Conservation (phyloP, 1,284 basidiomycete species). For the Tremellales sp. region DNA sequence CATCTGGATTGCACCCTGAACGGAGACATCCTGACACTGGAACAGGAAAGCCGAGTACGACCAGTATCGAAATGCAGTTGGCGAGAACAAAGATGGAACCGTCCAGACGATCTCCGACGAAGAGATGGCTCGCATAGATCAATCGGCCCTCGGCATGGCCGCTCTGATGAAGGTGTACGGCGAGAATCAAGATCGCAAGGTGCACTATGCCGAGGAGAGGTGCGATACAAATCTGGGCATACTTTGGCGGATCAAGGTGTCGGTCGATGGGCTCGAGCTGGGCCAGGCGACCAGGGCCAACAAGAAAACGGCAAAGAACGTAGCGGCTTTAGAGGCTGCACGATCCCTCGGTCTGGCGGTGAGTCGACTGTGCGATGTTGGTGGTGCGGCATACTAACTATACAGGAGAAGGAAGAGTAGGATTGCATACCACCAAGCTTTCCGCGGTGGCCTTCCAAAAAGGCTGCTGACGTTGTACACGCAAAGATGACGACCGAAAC, state of each 20-base stretch:
- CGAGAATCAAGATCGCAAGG: slow-evolving; percentile 9
- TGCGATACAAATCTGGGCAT: slow-evolving; percentile 29
- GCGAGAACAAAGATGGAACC: slow-evolving; percentile 19
- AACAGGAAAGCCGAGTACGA: slow-evolving; percentile 19
- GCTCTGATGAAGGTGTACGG: slow-evolving; percentile 25
- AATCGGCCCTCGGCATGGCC: slow-evolving; percentile 25
- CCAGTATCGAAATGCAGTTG: slow-evolving; percentile 26
- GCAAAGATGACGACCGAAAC: no score
- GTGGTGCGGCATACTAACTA: no score
- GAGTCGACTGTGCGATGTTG: slow-evolving; percentile 7
- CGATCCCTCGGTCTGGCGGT: slow-evolving; percentile 33
- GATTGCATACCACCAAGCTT: no score
- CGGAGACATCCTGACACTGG: slow-evolving; percentile 1
- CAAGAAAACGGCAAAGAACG: slow-evolving; percentile 33
- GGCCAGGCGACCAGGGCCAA: slow-evolving; percentile 32
- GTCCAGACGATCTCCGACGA: slow-evolving; percentile 19
- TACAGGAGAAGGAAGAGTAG: no score
- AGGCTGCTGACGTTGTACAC: no score
- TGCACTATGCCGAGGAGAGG: slow-evolving; percentile 29
- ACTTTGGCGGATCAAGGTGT: slow-evolving; percentile 25
- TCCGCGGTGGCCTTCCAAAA: no score
- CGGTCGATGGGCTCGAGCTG: slow-evolving; percentile 34
- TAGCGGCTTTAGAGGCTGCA: slow-evolving; percentile 33
- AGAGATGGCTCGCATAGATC: slow-evolving; percentile 26
- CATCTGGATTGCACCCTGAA: not conserved